Evolutionary conservation across 306 rosid genomes (phyloP), one percentile per base, ranked within the genome.

Genomic region (Alnus glutinosa): DNA sequence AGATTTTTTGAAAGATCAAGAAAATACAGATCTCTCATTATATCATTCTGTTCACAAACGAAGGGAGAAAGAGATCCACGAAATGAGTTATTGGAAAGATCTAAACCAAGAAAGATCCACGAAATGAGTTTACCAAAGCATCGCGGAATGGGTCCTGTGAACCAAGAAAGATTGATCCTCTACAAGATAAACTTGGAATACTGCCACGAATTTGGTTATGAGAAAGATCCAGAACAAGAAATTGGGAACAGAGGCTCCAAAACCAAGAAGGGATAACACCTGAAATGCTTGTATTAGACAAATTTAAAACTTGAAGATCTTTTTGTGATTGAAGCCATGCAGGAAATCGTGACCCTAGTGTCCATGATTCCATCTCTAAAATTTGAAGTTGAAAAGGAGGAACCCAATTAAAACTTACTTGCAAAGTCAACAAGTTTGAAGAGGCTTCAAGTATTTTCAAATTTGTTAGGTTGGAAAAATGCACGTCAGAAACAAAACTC

Each of bases 401-500:
- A 54, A 54, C 19, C 58, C 58, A 54, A 54, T 54, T 16, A 16
- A 8, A 16, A 7, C 8, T 0, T 39, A 52, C 55, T 4, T 30
- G 13, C 50, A 68, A 11, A 61, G 54, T 23, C 28, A 23, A 23
- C 28, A 23, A 23, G 28, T 23, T 23, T 23, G 28, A 23, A 23
- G 28, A 23, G 28, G 28, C 28, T 23, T 23, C 28, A 23, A 23
- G 28, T 23, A 23, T 23, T 23, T 23, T 23, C 28, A 23, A 23
- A 23, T 23, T 23, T 23, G 28, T 23, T 23, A 23, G 28, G 28
- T 23, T 23, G 28, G 28, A 15, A 59, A 80, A 74, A 58, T 80
- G 49, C 80, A 75, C 59, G n/a, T 36, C 47, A 0, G 83, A 83
- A 46, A 82, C 76, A 15, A 37, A 39, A 71, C 88, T 87, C 42